A percentile compares a stretch with the other conserved stretches of the same genome.
phyloP scores from a whole-genome alignment of 306 rosid genomes.

The Neltuma alba region DNA sequence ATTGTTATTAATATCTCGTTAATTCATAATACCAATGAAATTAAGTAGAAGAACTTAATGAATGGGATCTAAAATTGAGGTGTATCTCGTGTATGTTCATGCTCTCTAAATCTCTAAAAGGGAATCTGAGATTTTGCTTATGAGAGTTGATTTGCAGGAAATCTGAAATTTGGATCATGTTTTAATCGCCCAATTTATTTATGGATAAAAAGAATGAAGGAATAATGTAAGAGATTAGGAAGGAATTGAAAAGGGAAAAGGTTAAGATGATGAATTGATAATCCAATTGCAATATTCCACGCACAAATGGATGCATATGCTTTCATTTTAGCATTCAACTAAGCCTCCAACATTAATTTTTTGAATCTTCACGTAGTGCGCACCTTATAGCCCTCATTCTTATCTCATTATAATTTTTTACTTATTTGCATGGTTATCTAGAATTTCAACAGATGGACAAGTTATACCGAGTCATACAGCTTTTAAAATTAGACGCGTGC shows the following conservation, averaged over 20 bases:
- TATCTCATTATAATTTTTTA: not conserved
- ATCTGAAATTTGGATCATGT: not conserved
- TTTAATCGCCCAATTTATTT: not conserved
- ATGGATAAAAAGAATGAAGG: not conserved
- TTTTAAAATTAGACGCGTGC: too few relatives aligned
- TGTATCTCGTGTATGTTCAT: too few relatives aligned
- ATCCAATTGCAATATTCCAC: not conserved
- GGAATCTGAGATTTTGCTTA: not conserved
- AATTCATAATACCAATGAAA: not conserved
- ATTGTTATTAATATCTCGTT: not conserved
- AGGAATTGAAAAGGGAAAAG: not conserved
- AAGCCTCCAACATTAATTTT: not conserved
- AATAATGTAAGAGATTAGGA: too few relatives aligned
- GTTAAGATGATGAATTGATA: not conserved
- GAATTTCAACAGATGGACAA: too few relatives aligned
- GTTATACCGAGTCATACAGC: too few relatives aligned
- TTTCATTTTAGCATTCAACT: too few relatives aligned
- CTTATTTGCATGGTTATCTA: too few relatives aligned
- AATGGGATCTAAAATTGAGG: too few relatives aligned
- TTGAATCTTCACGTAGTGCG: not conserved
- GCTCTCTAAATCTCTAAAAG: not conserved
- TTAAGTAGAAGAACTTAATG: not conserved
- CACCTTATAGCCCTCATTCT: not conserved
- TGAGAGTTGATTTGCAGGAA: not conserved
- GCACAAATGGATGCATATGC: not conserved